These are phyloP conservation scores for Gleditsia sinensis DNA, from an alignment of 306 rosid species.

Conservation along the genomic window DNA sequence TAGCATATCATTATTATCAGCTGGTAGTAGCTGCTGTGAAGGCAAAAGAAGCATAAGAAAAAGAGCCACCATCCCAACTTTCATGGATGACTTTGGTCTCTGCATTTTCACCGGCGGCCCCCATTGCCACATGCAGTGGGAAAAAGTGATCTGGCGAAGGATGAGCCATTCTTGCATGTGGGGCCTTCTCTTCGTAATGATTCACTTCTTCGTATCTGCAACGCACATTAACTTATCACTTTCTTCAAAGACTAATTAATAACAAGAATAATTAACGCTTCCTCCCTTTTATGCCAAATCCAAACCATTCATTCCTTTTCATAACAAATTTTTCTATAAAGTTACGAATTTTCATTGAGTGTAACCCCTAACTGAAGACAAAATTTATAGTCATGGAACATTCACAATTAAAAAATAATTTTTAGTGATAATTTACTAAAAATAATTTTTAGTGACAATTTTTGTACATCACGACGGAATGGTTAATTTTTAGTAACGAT, in stretches of 20 bases:
- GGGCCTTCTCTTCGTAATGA: conserved; percentile 41
- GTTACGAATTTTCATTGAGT: too few species aligned
- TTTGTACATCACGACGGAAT: too few species aligned
- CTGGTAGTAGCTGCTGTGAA: conserved; percentile 17
- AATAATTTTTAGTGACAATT: too few species aligned
- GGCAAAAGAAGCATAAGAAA: conserved; percentile 45
- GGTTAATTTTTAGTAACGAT: too few species aligned
- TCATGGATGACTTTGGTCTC: conserved; percentile 44
- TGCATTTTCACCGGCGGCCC: conserved; percentile 51
- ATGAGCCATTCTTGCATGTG: conserved; percentile 49
- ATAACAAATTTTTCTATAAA: too few species aligned
- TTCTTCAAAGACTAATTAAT: neutral
- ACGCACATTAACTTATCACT: neutral
- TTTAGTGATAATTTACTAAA: too few species aligned
- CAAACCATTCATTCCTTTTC: too few species aligned
- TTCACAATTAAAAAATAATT: too few species aligned
- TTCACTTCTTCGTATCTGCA: conserved; percentile 47
- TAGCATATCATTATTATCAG: too few species aligned
- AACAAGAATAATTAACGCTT: too few species aligned
- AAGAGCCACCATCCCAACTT: conserved; percentile 44
- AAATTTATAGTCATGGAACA: too few species aligned
- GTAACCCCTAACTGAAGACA: too few species aligned
- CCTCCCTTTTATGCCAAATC: neutral
- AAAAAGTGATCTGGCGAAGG: conserved; percentile 48
- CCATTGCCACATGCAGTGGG: conserved; percentile 54